Evolutionary conservation across 2,329 filamentous ascomycete species (phyloP).

Genomic region (Verticillium albo-atrum): DNA sequence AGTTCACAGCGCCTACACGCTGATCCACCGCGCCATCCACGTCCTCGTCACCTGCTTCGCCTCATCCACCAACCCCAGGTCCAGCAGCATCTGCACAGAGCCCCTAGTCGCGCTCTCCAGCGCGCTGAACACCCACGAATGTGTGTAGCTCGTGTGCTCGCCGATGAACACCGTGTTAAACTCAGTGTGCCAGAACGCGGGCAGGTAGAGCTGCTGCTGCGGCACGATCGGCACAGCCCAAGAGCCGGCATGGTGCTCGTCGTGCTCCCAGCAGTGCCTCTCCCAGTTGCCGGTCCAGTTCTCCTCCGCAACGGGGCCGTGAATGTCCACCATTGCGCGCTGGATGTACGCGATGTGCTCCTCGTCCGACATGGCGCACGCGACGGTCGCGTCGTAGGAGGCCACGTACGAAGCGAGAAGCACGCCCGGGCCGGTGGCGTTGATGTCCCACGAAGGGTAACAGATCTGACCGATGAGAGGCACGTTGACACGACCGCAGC

Average conservation of each 20-base stretch:
- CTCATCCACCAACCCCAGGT: slow-evolving; percentile 55
- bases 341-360: slow-evolving; percentile 49
- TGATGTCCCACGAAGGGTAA: slow-evolving; percentile 48
- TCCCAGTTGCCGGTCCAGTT: slow-evolving; percentile 54
- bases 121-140: slow-evolving; percentile 48
- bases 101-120: slow-evolving; percentile 53
- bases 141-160: slow-evolving; percentile 45
- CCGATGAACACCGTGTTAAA: slow-evolving; percentile 30
- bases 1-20: background rate
- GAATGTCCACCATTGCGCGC: slow-evolving; percentile 50
- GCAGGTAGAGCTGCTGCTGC: slow-evolving; percentile 56
- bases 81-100: slow-evolving; percentile 48
- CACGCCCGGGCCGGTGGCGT: slow-evolving; percentile 44
- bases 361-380: slow-evolving; percentile 37
- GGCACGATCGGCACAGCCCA: slow-evolving; percentile 47
- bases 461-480: slow-evolving; percentile 45
- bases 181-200: slow-evolving; percentile 57
- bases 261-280: slow-evolving; percentile 54
- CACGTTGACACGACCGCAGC: slow-evolving; percentile 44
- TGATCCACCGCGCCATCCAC: slow-evolving; percentile 58
- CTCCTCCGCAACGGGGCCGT: slow-evolving; percentile 45
- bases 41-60: slow-evolving; percentile 50
- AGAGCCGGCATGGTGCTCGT: slow-evolving; percentile 51
- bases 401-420: slow-evolving; percentile 43
- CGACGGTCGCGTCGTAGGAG: slow-evolving; percentile 33